Evolutionary conservation across 345 rosid species (phyloP), one percentile per base, ranked within the genome.

Genomic region (Physaria fendleri): DNA sequence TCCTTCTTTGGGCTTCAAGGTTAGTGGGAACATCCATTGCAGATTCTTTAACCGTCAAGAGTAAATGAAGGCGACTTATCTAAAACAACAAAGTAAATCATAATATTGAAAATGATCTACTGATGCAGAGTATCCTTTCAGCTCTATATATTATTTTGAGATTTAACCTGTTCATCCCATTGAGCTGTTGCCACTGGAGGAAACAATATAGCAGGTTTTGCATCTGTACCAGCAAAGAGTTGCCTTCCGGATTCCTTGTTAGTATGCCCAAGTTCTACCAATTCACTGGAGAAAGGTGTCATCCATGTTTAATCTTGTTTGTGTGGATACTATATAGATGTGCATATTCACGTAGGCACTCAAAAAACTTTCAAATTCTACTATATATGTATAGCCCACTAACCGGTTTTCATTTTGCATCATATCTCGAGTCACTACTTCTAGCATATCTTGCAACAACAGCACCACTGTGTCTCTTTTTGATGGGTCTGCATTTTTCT

Each of bases 1-100:
- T 86, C 71, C 99, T 84, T 68, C 99, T 82, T 48, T 93, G 87
- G 3, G 99, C 99, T 85, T 92, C 97, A 68, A 92, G 97, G 77
- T 89, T 92, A 65, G 78, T 75, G 37, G 99, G 99, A 54, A 92
- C 84, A 57, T 92, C 91, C 71, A 66, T 54, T 56, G 95, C 97
- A 49, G 97, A 83, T 74, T 89, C 99, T 76, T 82, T 93, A 45
- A 85, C 95, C 6, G 97, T 93, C 74, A 89, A 68, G 45, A 93
- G 90, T 58, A 93, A 80, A 80, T 92, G 81, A 61, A 93, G 95
- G 64, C 99, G 89, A 46, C 87, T 78, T 71, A 87, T 87, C 99
- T 93, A 68, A 28, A 68, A 55, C 29, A 76, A 38, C 24, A 6
- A 50, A 13, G 61, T 42, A 68, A 51, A 20, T 10, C 21, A 20